Conservation (phyloP, 352 stramenopile genomes). For the Globisporangium heterothallicum region DNA sequence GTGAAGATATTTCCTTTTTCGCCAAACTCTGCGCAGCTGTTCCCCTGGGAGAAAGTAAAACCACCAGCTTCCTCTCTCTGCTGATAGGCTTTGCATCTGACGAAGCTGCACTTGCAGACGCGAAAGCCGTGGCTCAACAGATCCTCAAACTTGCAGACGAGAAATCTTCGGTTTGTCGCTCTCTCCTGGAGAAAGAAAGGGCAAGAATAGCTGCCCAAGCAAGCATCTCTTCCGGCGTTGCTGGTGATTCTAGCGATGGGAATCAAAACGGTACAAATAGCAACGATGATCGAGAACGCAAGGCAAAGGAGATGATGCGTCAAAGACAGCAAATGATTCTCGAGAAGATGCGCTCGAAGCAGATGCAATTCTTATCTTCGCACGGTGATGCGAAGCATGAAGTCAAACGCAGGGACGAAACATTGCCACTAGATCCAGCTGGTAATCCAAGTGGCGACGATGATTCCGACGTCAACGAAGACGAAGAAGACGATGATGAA, state of each 20-base stretch:
- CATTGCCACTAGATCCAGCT: constrained; percentile 1
- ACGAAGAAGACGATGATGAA: constrained; percentile 49
- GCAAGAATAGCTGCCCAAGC: background rate
- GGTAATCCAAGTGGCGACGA: constrained; percentile 19
- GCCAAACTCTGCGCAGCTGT: constrained; percentile 28
- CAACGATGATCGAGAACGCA: constrained; percentile 19
- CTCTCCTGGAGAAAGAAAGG: background rate
- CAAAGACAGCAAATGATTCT: constrained; percentile 63
- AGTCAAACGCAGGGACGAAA: constrained; percentile 7
- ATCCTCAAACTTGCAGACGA: constrained; percentile 9
- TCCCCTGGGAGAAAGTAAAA: background rate
- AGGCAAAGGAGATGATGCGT: constrained; percentile 57
- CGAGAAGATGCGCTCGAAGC: constrained; percentile 62
- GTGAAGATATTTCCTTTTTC: constrained; percentile 27
- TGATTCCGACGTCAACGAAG: constrained; percentile 29
- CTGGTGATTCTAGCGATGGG: background rate
- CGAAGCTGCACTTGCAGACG: constrained; percentile 9
- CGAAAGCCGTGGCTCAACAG: constrained; percentile 4
- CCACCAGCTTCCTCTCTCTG: constrained; percentile 15
- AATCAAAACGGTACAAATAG: constrained; percentile 5
- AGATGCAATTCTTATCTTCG: constrained; percentile 65
- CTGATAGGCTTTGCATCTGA: constrained; percentile 5
- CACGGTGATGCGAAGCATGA: constrained; percentile 23
- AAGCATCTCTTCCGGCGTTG: background rate
- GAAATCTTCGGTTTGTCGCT: constrained; percentile 11